Evolutionary conservation across 139 green algal species (phyloP).

Genomic region (Coccomyxa sp.): DNA sequence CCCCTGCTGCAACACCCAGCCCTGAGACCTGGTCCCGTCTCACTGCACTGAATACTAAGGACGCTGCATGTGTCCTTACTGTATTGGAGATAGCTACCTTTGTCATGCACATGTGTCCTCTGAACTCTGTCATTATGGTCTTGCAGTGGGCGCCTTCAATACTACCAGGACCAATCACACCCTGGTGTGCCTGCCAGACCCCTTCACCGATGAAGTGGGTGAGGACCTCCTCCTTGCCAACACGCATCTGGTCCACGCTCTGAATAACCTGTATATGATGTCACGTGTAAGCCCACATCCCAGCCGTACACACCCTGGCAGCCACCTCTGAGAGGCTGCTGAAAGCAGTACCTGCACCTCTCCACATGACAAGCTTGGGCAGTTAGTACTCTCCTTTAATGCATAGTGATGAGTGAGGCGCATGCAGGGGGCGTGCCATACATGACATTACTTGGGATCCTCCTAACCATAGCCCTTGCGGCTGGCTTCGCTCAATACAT

Average conservation of each 20-base stretch:
- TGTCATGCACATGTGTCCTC: too few species aligned
- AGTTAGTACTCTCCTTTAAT: too few species aligned
- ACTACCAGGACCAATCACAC: background rate
- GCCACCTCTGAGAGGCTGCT: background rate
- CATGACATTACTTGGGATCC: too few species aligned
- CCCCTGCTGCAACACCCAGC: too few species aligned
- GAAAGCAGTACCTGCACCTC: background rate
- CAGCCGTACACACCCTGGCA: background rate
- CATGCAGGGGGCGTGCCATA: too few species aligned
- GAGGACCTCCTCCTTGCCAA: background rate
- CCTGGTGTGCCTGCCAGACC: background rate
- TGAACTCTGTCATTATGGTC: background rate
- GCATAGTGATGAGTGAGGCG: too few species aligned
- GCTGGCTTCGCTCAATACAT: too few species aligned
- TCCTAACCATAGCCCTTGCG: too few species aligned
- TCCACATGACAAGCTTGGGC: background rate
- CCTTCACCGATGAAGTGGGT: background rate
- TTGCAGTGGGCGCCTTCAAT: background rate
- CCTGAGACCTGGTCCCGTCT: too few species aligned
- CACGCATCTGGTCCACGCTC: background rate
- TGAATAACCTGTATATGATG: background rate
- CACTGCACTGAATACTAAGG: too few species aligned
- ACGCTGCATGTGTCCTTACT: too few species aligned
- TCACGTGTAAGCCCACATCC: background rate
- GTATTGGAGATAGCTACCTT: too few species aligned